Base-by-base conservation (phyloP, 345 rosid genomes). In the Eutrema yunnanense region DNA sequence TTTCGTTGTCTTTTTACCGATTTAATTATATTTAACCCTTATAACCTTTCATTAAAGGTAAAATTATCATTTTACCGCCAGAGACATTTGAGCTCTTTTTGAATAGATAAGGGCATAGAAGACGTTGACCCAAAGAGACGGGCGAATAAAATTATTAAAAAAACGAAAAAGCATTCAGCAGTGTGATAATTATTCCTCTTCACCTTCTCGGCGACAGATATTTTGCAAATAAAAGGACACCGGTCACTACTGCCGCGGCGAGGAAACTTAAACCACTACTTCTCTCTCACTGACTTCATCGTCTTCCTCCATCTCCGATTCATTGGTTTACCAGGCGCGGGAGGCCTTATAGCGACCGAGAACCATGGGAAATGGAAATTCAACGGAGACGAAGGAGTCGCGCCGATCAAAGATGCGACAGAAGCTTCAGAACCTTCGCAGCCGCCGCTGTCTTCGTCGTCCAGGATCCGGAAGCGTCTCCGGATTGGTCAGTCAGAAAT, bases 341-440 rank as follows among this genome's bases (percentile, higher is more conserved):
- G 11, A 40, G 29, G 16, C 3, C 2, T 16, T 32, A 32, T 6
- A 8, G 6, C 37, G 13, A 19, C 6, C 27, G 47, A 41, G 2
- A 32, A 65, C 44, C 73, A 75, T 78, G 81, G 81, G 81, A 7
- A 72, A 78, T 27, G 78, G 61, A 61, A 78, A 1, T 66, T 78
- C 81, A 5, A 32, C 74, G 30, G 81, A 78, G 46, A 49, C 70
- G 16, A 78, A 78, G 13, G 81, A 72, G 70, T 60, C 81, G 1
- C 88, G 84, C 43, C 65, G 62, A 71, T 69, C 89, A 30, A 79
- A 83, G 9, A 22, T 84, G 69, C 82, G 76, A 75, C 73, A 83
- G 71, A 85, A 72, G 71, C 84, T 93, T 63, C 84, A 72, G 49
- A 66, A 79, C 72, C 84, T 78, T 56, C 65, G 67, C 74, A 81